A percentile compares a stretch with the other conserved stretches of the same genome.
Conservation (phyloP, 352 stramenopile species). For the Phytophthora vignae region DNA sequence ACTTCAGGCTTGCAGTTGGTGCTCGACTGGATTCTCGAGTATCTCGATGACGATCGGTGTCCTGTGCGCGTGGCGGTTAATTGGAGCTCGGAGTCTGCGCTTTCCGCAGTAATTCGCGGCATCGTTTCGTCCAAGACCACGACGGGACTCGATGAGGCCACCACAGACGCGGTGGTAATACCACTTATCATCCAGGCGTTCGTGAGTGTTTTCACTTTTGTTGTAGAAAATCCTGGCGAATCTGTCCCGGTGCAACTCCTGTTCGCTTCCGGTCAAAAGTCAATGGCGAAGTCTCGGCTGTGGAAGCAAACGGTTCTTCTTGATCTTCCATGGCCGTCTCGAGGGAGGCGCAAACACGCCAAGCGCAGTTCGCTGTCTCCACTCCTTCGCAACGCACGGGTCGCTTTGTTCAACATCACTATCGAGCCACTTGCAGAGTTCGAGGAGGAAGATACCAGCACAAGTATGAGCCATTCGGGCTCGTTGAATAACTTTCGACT, state of each 20-base stretch:
- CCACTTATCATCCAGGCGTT: constrained; percentile 58
- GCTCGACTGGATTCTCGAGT: constrained; percentile 57
- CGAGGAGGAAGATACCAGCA: constrained; percentile 18
- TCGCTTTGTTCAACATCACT: constrained; percentile 71
- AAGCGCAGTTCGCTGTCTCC: constrained; percentile 19
- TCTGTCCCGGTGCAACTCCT: constrained; percentile 58
- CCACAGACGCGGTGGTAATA: constrained; percentile 34
- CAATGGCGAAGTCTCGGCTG: constrained; percentile 39
- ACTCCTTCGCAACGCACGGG: constrained; percentile 31
- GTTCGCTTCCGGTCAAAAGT: constrained; percentile 33
- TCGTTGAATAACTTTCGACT: constrained; percentile 36
- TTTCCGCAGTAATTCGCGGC: constrained; percentile 53
- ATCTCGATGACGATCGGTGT: constrained; percentile 50
- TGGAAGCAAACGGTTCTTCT: constrained; percentile 59
- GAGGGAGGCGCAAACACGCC: background rate
- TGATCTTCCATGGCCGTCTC: constrained; percentile 44
- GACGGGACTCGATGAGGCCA: constrained; percentile 11
- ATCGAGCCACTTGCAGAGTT: constrained; percentile 46
- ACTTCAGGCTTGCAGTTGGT: constrained; percentile 53
- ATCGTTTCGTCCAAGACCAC: constrained; percentile 54
- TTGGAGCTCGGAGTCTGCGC: constrained; percentile 46
- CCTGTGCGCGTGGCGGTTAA: constrained; percentile 52
- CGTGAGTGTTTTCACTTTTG: constrained; percentile 48
- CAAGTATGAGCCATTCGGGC: constrained; percentile 22
- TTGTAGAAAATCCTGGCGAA: constrained; percentile 47